Evolutionary conservation across 331 rosid species (phyloP).

Genomic region (Quercus phellos): DNA sequence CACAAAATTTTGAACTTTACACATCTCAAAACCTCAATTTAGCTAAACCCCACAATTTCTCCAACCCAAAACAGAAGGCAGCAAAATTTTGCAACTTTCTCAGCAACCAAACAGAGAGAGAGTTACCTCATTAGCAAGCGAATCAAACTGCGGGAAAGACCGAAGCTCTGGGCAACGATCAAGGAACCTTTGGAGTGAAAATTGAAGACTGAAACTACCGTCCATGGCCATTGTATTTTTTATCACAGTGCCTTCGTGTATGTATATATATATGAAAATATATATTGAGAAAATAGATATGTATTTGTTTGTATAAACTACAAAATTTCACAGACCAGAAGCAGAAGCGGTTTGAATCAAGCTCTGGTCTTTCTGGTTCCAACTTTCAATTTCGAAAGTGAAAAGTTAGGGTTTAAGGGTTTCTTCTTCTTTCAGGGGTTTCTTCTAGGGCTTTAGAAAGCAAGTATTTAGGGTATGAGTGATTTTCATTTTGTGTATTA

Average conservation of each 20-base stretch:
- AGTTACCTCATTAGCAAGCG: constrained; percentile 38
- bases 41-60: neutral
- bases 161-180: constrained; percentile 68
- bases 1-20: neutral
- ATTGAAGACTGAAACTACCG: constrained; percentile 55
- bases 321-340: too few relatives aligned
- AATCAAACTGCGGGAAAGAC: constrained; percentile 31
- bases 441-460: too few relatives aligned
- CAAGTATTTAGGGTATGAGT: too few relatives aligned
- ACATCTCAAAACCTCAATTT: neutral
- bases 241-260: neutral
- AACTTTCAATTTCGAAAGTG: too few relatives aligned
- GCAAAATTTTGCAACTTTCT: neutral
- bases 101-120: neutral
- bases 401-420: too few relatives aligned
- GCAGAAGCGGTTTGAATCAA: too few relatives aligned
- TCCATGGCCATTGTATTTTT: constrained; percentile 53
- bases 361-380: too few relatives aligned
- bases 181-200: constrained; percentile 58
- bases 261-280: neutral
- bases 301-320: too few relatives aligned
- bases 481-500: too few relatives aligned
- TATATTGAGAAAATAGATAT: neutral
- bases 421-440: too few relatives aligned
- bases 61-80: neutral